Evolutionary conservation across 2,329 filamentous ascomycete species (phyloP).

Genomic region (Alternaria triticimaculans): DNA sequence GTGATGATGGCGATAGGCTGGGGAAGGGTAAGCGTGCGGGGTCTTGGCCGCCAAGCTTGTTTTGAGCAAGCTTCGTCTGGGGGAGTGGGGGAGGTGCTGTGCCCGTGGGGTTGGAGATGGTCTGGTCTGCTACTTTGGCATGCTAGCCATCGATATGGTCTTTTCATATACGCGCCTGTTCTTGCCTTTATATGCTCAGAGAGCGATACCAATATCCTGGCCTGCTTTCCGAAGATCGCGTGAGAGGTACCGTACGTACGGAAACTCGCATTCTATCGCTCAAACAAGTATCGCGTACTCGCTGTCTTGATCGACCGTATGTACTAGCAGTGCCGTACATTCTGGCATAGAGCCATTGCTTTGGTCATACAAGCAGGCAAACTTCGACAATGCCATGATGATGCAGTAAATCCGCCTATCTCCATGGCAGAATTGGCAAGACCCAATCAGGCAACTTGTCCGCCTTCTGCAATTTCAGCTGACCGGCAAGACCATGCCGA

Average conservation of each 20-base stretch:
- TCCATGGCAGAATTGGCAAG: not conserved
- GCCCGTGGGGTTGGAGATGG: not conserved
- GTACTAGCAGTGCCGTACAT: not conserved
- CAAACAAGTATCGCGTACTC: not conserved
- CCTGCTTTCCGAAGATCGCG: not conserved
- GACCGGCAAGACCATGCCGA: not conserved
- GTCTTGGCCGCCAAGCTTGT: conserved; percentile 20
- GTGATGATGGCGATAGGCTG: conserved; percentile 1
- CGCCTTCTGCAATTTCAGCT: not conserved
- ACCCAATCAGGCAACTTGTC: not conserved
- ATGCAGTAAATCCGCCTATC: not conserved
- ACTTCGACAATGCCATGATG: not conserved
- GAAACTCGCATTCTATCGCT: conserved; percentile 6
- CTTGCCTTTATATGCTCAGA: not conserved
- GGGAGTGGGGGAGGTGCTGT: not conserved
- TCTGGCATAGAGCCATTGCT: not conserved
- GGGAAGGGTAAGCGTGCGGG: conserved; percentile 1
- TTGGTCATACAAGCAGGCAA: not conserved
- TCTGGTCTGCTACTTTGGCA: not conserved
- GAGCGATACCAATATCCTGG: not conserved
- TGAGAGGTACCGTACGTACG: not conserved
- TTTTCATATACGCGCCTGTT: not conserved
- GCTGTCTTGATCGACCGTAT: not conserved
- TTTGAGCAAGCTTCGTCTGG: conserved; percentile 22
- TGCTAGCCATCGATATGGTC: not conserved